These are phyloP conservation scores for Hydnomerulius pinastri DNA, from an alignment of 768 basidiomycete species.

Conservation along the genomic window DNA sequence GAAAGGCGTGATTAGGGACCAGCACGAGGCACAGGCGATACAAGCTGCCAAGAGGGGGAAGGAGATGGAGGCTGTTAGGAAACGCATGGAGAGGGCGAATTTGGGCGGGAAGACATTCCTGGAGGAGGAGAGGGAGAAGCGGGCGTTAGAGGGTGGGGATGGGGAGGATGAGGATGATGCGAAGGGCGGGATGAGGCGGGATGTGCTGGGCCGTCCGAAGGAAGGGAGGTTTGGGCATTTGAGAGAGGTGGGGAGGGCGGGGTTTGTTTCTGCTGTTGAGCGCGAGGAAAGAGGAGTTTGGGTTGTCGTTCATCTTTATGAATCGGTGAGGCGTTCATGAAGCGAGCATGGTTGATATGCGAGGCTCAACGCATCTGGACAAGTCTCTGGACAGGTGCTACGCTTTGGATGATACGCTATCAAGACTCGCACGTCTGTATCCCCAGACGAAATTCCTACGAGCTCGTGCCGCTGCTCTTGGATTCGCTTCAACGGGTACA, in stretches of 20 bases:
- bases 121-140: conserved; percentile 73
- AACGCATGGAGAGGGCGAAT: conserved; percentile 62
- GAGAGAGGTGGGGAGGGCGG: conserved; percentile 74
- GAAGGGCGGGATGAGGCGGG: conserved; percentile 29
- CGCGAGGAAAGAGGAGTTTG: conserved; percentile 66
- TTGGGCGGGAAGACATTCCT: conserved; percentile 71
- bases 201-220: conserved; percentile 49
- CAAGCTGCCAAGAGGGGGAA: conserved; percentile 52
- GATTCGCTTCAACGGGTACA: conserved; percentile 54
- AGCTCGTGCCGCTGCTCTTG: conserved; percentile 72
- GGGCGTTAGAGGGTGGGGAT: conserved; percentile 44
- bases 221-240: conserved; percentile 74
- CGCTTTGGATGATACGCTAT: conserved; percentile 63
- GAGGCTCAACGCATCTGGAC: conserved; percentile 6
- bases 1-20: conserved; percentile 85
- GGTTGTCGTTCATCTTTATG: conserved; percentile 87
- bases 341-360: background rate
- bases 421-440: conserved; percentile 67
- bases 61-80: conserved; percentile 54
- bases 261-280: conserved; percentile 76
- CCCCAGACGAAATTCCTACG: conserved; percentile 82
- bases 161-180: conserved; percentile 30
- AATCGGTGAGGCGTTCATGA: conserved; percentile 54
- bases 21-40: conserved; percentile 63
- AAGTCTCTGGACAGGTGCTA: conserved; percentile 80